These are phyloP conservation scores for Leptodontidium sp. DNA, from an alignment of 2,329 filamentous ascomycete species.

Conservation along the genomic window DNA sequence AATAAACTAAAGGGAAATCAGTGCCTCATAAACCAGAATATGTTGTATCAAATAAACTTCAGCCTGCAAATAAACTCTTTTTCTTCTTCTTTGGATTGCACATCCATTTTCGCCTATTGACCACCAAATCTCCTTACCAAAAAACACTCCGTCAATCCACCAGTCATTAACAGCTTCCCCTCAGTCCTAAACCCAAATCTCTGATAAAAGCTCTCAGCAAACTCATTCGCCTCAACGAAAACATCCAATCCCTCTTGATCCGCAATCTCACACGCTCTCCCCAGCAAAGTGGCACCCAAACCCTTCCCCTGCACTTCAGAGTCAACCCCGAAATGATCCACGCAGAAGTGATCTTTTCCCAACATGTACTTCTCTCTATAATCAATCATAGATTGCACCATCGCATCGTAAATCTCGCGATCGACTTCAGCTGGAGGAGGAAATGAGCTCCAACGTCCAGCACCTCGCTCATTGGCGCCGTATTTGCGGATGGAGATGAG, in stretches of 20 bases:
- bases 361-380: constrained; percentile 11
- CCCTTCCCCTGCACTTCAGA: not conserved
- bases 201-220: constrained; percentile 19
- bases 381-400: constrained; percentile 5
- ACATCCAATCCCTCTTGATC: constrained; percentile 17
- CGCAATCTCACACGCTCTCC: constrained; percentile 17
- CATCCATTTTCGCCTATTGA: not conserved
- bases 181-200: constrained; percentile 16
- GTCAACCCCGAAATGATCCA: constrained; percentile 20
- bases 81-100: no score
- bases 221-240: constrained; percentile 21
- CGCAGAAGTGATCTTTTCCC: constrained; percentile 5
- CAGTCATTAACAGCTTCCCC: not conserved
- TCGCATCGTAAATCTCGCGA: not conserved
- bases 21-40: no score
- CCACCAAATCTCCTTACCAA: constrained; percentile 3
- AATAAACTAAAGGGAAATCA: no score
- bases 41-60: no score
- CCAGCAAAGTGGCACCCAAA: not conserved
- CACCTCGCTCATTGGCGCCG: not conserved
- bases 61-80: no score
- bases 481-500: constrained; percentile 16
- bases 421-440: not conserved
- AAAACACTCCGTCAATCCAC: constrained; percentile 18
- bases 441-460: not conserved